Evolutionary conservation across 1,284 basidiomycete species (phyloP), one percentile per base, ranked within the genome.

Genomic region (Ceratobasidium sp.): DNA sequence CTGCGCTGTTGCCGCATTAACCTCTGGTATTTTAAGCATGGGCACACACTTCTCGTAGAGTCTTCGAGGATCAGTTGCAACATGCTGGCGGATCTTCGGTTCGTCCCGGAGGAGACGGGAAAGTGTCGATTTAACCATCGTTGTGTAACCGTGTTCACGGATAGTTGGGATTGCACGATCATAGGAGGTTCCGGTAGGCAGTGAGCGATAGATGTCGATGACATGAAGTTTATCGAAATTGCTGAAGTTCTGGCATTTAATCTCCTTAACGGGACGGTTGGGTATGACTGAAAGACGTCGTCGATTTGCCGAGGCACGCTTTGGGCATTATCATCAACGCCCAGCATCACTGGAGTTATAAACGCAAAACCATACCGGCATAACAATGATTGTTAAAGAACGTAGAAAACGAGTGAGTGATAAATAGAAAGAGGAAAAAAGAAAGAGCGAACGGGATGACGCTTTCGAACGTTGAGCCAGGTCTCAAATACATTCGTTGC

Each of bases 1-100:
- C n/a, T 67, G 75, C 1, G 54, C 27, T 12, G 30, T 33, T 23
- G 67, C 67, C 18, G 50, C 67, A 33, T 78, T 68, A 30, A 71
- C 77, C 20, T 71, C 67, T 16, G 68, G 77, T 5, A 69, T 50
- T 14, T 23, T 35, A 30, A 69, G 44, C 27, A 33, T 14, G 23
- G 67, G 35, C 8, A n/a, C 8, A 16, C 46, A 50, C 67, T 69
- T 69, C 23, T 54, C 44, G 35, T 54, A 50, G 41, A 65, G 48
- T 20, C 35, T 23, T 23, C 48, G 23, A 35, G 67, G 46, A 44
- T 69, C 44, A 14, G 33, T 50, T 16, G 52, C 52, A 4, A 69
- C 30, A 30, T 69, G 55, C 6, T 14, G 50, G 38, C 50, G 50
- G n/a, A 55, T 69, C 5, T 30, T 14, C 2, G 20, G 16, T 27